These are phyloP conservation scores for Viscum album DNA, from an alignment of 177 flowering plant genomes.

Conservation along the genomic window DNA sequence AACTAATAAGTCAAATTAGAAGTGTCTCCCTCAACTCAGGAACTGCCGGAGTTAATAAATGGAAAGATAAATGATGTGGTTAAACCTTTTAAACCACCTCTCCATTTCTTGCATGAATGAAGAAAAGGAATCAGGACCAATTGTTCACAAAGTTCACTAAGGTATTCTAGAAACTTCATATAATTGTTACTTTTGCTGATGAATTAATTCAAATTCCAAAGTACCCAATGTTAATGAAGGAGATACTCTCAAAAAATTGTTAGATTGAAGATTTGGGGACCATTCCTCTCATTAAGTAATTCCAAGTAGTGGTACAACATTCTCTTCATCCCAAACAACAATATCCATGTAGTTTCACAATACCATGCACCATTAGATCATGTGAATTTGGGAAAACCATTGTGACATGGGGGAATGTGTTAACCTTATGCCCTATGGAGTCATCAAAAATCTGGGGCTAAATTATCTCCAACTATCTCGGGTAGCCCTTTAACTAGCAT, in stretches of 20 bases:
- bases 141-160: slow-evolving; percentile 15
- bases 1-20: too few relatives aligned
- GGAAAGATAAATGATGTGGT: too few relatives aligned
- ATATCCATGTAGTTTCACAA: neutral
- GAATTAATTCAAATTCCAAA: neutral
- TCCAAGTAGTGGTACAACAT: neutral
- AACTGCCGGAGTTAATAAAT: too few relatives aligned
- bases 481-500: neutral
- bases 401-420: neutral
- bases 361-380: neutral
- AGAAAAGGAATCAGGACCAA: too few relatives aligned
- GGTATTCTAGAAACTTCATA: slow-evolving; percentile 19
- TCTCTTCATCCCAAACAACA: neutral
- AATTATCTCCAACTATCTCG: neutral
- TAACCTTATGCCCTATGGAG: neutral
- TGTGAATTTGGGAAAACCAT: neutral
- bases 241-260: neutral
- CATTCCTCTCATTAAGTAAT: neutral
- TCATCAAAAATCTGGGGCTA: neutral
- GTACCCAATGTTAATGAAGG: neutral
- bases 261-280: neutral
- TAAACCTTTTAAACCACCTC: too few relatives aligned
- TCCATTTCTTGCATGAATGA: too few relatives aligned
- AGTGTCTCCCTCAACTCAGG: too few relatives aligned
- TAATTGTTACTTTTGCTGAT: neutral